These are phyloP conservation scores for Geranium rotundifolium DNA, from an alignment of 345 rosid species.

Conservation along the genomic window DNA sequence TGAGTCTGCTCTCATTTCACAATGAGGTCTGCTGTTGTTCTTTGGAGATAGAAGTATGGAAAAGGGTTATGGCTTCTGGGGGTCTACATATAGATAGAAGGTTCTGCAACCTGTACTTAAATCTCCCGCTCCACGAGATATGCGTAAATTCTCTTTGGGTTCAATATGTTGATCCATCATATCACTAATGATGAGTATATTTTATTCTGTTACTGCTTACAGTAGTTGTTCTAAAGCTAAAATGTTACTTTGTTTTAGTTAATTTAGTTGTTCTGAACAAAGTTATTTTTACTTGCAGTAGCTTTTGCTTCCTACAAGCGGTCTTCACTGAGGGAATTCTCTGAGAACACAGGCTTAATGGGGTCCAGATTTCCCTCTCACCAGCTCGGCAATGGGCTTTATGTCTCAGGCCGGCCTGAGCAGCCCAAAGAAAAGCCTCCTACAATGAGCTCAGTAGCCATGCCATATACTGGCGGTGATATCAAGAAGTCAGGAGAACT, in stretches of 20 bases:
- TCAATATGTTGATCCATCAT: background rate
- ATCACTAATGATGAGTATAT: too few relatives aligned
- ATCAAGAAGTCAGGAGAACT: constrained; percentile 62
- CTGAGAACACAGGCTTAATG: constrained; percentile 39
- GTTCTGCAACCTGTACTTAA: background rate
- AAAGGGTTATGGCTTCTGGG: background rate
- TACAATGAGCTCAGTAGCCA: constrained; percentile 52
- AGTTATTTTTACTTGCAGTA: background rate
- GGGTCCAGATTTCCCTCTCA: constrained; percentile 89
- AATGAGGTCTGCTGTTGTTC: background rate
- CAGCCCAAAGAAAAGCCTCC: constrained; percentile 65
- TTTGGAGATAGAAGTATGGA: background rate
- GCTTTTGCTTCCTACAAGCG: constrained; percentile 30
- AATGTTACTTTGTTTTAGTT: too few relatives aligned
- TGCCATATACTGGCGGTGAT: constrained; percentile 97
- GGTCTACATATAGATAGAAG: background rate
- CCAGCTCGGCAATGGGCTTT: constrained; percentile 79
- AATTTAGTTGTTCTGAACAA: constrained; percentile 17
- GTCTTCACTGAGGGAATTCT: constrained; percentile 1
- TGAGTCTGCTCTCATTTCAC: background rate
- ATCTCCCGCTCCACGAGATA: background rate
- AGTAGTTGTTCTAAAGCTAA: too few relatives aligned
- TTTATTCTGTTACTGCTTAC: too few relatives aligned
- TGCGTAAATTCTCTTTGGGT: background rate
- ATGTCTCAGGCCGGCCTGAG: constrained; percentile 87